Evolutionary conservation across 345 rosid genomes (phyloP).

Genomic region (Excoecaria agallocha): DNA sequence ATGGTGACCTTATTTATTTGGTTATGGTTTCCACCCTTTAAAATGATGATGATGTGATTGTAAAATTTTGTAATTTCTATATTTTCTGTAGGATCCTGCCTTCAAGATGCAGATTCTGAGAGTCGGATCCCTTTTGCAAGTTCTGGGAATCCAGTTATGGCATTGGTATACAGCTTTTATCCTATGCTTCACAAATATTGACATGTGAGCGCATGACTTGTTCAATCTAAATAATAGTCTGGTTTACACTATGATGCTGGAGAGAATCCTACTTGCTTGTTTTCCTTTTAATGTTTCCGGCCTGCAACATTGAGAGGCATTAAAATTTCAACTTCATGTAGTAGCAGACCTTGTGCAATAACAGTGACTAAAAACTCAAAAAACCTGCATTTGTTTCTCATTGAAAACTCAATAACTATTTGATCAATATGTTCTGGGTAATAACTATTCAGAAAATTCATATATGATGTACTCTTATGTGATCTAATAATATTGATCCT

Average conservation of each 20-base stretch:
- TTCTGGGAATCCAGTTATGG: conserved; percentile 90
- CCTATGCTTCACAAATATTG: not conserved
- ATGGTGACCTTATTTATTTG: conserved; percentile 44
- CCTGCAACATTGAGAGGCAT: not conserved
- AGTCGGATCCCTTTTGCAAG: conserved; percentile 76
- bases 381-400: not conserved
- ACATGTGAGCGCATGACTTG: not conserved
- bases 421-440: too few species aligned
- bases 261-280: not conserved
- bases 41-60: conserved; percentile 10
- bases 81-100: conserved; percentile 40
- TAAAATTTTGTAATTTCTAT: conserved; percentile 14
- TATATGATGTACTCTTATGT: not conserved
- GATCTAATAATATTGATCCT: not conserved
- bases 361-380: not conserved
- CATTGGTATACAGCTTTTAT: conserved; percentile 59
- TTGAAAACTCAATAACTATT: not conserved
- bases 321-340: not conserved
- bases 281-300: not conserved
- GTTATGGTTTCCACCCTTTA: conserved; percentile 1
- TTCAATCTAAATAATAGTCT: not conserved
- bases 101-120: conserved; percentile 57
- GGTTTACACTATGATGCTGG: not conserved
- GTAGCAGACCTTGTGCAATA: not conserved
- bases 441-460: not conserved